These are phyloP conservation scores for Trichoderma polysporum DNA, from an alignment of 2,329 filamentous ascomycete genomes.

Conservation along the genomic window DNA sequence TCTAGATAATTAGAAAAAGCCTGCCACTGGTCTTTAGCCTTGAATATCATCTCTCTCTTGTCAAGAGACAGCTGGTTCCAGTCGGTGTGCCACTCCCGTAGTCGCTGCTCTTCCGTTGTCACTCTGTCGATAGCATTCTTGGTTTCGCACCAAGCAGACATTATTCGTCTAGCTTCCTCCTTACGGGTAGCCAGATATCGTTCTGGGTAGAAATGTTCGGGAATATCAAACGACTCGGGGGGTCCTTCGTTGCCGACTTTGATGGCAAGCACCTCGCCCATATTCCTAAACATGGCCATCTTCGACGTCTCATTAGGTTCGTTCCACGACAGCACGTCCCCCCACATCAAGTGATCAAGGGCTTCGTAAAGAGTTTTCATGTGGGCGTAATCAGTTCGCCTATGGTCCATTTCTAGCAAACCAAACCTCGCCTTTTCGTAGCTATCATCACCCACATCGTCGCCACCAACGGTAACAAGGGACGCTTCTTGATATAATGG, in stretches of 20 bases:
- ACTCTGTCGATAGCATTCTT: slow-evolving; percentile 32
- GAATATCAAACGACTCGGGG: slow-evolving; percentile 49
- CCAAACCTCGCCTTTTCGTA: slow-evolving; percentile 41
- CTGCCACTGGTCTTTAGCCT: slow-evolving; percentile 34
- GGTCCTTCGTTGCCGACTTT: slow-evolving; percentile 45
- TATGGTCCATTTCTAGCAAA: slow-evolving; percentile 43
- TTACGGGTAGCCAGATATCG: slow-evolving; percentile 49
- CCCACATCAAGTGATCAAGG: slow-evolving; percentile 51
- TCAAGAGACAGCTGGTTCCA: slow-evolving; percentile 30
- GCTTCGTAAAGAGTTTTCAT: slow-evolving; percentile 49
- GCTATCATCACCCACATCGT: slow-evolving; percentile 30
- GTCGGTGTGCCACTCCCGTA: slow-evolving; percentile 32
- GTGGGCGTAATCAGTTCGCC: slow-evolving; percentile 36
- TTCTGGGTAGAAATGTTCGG: slow-evolving; percentile 53
- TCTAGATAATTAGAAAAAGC: slow-evolving; percentile 38
- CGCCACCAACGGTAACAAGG: slow-evolving; percentile 32
- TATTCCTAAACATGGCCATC: slow-evolving; percentile 46
- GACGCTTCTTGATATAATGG: slow-evolving; percentile 37
- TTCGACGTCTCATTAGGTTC: slow-evolving; percentile 38
- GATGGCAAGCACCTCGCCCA: slow-evolving; percentile 52
- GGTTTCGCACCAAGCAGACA: slow-evolving; percentile 37
- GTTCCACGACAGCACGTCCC: slow-evolving; percentile 40
- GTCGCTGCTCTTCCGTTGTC: slow-evolving; percentile 27
- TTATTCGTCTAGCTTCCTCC: slow-evolving; percentile 48
- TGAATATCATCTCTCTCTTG: slow-evolving; percentile 35